These are phyloP conservation scores for Clavulina sp. DNA, from an alignment of 768 basidiomycete species.

Conservation along the genomic window DNA sequence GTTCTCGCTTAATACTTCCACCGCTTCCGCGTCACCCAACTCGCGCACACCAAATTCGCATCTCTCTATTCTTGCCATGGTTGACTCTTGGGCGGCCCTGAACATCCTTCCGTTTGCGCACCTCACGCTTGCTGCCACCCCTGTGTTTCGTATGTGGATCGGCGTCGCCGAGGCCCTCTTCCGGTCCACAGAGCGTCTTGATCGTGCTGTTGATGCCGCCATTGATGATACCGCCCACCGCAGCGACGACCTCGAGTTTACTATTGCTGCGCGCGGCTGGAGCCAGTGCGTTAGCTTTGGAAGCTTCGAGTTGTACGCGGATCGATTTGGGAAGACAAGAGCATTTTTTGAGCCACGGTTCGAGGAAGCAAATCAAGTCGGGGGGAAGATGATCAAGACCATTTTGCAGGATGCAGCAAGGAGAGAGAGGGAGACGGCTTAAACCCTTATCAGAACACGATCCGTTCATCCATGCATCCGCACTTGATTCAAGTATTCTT, in stretches of 20 bases:
- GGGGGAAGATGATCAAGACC: slow-evolving; percentile 78
- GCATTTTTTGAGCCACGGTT: slow-evolving; percentile 76
- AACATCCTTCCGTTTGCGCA: slow-evolving; percentile 79
- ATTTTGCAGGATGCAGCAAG: slow-evolving; percentile 29
- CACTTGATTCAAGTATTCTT: too few species aligned
- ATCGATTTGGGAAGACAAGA: slow-evolving; percentile 63
- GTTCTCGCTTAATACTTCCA: slow-evolving; percentile 43
- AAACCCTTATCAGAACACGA: too few species aligned
- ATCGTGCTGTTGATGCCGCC: slow-evolving; percentile 55
- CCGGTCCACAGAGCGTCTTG: slow-evolving; percentile 41
- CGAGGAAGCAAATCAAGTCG: slow-evolving; percentile 65
- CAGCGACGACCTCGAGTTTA: slow-evolving; percentile 84
- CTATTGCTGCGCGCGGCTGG: slow-evolving; percentile 87
- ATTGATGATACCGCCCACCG: slow-evolving; percentile 63
- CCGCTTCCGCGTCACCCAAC: slow-evolving; percentile 15
- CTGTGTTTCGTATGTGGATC: slow-evolving; percentile 90
- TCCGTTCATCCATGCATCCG: too few species aligned
- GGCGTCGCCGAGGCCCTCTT: slow-evolving; percentile 95
- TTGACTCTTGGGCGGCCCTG: slow-evolving; percentile 89
- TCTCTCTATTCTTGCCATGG: slow-evolving; percentile 89
- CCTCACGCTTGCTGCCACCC: slow-evolving; percentile 84
- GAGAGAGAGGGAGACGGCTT: neutral
- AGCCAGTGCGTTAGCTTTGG: slow-evolving; percentile 89
- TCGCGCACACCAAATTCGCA: slow-evolving; percentile 50
- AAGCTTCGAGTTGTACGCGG: slow-evolving; percentile 71